Base-by-base conservation (phyloP, 2,329 filamentous ascomycete genomes). In the Aspergillus clavatus region DNA sequence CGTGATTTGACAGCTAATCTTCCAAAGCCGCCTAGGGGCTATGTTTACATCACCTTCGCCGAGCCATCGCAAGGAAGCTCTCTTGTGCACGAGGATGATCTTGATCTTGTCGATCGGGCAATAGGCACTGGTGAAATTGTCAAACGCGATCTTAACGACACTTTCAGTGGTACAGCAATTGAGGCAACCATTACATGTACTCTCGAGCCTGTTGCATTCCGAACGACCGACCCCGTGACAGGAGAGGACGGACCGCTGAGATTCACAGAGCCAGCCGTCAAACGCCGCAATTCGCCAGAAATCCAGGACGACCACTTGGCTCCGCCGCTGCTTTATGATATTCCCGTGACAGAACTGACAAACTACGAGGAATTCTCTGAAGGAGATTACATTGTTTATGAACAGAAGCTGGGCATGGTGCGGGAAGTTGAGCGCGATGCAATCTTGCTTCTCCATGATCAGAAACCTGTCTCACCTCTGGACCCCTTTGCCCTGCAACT, bases 331-430 rank as follows among this genome's bases (percentile, higher is more conserved):
- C 58, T 76, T 36, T 61, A 63, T 6, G 55, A 68, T 40, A 62
- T 78, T 2, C 67, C 72, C 3, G 61, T 70, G 3, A 61, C 68
- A 40, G 76, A 79, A 47, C 59, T 79, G 5, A 60, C 63, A 44
- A 66, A 68, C 43, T 67, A 71, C 10, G 67, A 74, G 47, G 63
- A 75, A 38, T 74, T 72, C 49, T 57, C 66, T 5, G 72, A 75
- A 48, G 76, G 76, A 4, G 75, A 78, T 42, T 66, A 77, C 24
- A 67, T 82, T 18, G 66, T 81, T 10, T 78, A 76, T 56, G 66
- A 73, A 14, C 71, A 77, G 51, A 82, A 79, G 75, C 58, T 82
- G 3, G 80, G 80, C 1, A 62, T 72, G 8, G 71, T 83, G 4
- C 69, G 74, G 40, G 67, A 72, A 2, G 66, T 76, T 36, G 66